Evolutionary conservation across 179 eudicot genomes (phyloP).

Genomic region (Dionaea muscipula): DNA sequence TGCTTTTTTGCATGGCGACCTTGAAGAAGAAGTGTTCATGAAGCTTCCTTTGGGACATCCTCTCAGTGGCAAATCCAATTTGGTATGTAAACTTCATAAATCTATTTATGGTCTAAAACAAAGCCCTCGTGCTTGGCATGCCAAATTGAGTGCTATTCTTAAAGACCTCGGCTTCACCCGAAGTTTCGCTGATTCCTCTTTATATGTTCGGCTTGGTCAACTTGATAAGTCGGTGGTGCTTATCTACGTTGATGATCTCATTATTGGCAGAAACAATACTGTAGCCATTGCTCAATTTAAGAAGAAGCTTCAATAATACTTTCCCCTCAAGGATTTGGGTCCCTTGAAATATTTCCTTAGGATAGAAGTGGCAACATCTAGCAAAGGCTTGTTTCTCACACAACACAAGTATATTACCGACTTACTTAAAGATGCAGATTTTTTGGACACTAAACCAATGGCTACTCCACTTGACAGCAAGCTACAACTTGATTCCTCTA

Average conservation of each 20-base stretch:
- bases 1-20: too few relatives aligned
- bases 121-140: background rate
- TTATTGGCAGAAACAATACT: too few relatives aligned
- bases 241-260: background rate
- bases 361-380: background rate
- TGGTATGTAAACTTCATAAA: background rate
- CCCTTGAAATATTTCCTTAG: background rate
- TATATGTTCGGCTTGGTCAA: background rate
- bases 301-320: background rate
- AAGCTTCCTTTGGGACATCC: background rate
- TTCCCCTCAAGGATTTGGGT: background rate
- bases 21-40: too few relatives aligned
- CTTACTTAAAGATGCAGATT: background rate
- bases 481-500: background rate
- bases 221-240: background rate
- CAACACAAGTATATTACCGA: background rate
- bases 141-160: background rate
- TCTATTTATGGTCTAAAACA: background rate
- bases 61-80: background rate
- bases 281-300: background rate
- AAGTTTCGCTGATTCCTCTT: background rate
- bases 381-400: background rate
- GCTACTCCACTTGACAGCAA: background rate
- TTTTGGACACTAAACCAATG: background rate
- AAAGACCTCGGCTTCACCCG: background rate